Conservation (phyloP, 331 rosid genomes). For the Telfairia occidentalis region DNA sequence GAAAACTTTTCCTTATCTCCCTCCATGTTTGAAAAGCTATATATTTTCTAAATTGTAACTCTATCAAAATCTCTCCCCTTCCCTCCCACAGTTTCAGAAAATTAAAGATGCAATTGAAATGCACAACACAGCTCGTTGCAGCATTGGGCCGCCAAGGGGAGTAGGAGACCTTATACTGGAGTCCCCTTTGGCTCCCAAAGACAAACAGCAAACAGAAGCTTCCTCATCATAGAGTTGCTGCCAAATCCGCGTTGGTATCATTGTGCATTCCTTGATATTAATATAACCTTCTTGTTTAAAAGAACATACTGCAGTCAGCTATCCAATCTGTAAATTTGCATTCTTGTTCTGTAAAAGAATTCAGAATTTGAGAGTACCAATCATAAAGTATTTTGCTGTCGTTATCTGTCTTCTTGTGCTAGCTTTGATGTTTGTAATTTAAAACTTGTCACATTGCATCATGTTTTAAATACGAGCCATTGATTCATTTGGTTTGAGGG, state of each 20-base stretch:
- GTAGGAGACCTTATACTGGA: conserved; percentile 11
- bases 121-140: conserved; percentile 22
- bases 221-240: neutral
- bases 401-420: neutral
- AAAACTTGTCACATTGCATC: neutral
- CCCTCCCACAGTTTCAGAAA: conserved; percentile 14
- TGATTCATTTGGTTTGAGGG: conserved; percentile 9
- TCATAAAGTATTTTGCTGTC: neutral
- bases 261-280: conserved; percentile 7
- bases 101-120: conserved; percentile 18
- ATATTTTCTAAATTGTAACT: neutral
- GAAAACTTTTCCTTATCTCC: neutral
- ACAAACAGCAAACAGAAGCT: conserved; percentile 10
- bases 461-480: neutral
- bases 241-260: neutral
- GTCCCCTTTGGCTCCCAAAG: conserved; percentile 2
- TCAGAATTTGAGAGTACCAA: conserved; percentile 4
- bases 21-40: neutral
- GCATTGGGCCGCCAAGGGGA: conserved; percentile 22
- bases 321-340: conserved; percentile 9
- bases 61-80: neutral
- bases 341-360: conserved; percentile 8
- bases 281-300: neutral
- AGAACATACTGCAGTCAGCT: neutral
- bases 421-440: neutral